These are phyloP conservation scores for Aspergillus indologenus DNA, from an alignment of 495 filamentous ascomycete species.

Conservation along the genomic window DNA sequence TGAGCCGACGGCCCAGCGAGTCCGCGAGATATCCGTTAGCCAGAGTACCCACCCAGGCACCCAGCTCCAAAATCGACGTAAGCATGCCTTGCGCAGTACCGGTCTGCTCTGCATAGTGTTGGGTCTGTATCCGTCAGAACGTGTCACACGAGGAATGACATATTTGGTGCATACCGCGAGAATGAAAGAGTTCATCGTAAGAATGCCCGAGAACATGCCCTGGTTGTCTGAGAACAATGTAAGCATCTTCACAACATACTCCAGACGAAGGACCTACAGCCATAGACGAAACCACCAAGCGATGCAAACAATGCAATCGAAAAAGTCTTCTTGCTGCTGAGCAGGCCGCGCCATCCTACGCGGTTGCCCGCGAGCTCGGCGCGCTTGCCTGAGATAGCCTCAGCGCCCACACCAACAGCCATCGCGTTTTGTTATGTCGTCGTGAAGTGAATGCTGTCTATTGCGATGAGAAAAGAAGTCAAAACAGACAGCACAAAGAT, in stretches of 20 bases:
- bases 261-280: slow-evolving; percentile 23
- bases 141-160: neutral
- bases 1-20: slow-evolving; percentile 66
- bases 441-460: too few species aligned
- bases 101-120: slow-evolving; percentile 16
- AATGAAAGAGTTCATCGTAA: slow-evolving; percentile 33
- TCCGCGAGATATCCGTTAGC: slow-evolving; percentile 75
- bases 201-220: slow-evolving; percentile 39
- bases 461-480: too few species aligned
- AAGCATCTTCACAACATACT: neutral
- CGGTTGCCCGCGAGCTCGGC: slow-evolving; percentile 32
- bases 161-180: slow-evolving; percentile 18
- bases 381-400: slow-evolving; percentile 35
- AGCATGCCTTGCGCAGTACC: slow-evolving; percentile 60
- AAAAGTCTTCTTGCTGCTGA: slow-evolving; percentile 34
- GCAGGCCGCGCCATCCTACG: slow-evolving; percentile 26
- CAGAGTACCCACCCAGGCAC: slow-evolving; percentile 76
- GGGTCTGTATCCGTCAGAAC: neutral
- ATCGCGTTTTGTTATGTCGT: neutral
- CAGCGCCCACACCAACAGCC: slow-evolving; percentile 8
- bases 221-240: slow-evolving; percentile 30
- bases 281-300: slow-evolving; percentile 37
- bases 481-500: neutral
- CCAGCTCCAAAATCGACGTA: slow-evolving; percentile 77
- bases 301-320: slow-evolving; percentile 36